A percentile compares a stretch with the other conserved stretches of the same genome.
phyloP scores from a whole-genome alignment of 805 yeast genomes.

The Teunomyces gatunensis region DNA sequence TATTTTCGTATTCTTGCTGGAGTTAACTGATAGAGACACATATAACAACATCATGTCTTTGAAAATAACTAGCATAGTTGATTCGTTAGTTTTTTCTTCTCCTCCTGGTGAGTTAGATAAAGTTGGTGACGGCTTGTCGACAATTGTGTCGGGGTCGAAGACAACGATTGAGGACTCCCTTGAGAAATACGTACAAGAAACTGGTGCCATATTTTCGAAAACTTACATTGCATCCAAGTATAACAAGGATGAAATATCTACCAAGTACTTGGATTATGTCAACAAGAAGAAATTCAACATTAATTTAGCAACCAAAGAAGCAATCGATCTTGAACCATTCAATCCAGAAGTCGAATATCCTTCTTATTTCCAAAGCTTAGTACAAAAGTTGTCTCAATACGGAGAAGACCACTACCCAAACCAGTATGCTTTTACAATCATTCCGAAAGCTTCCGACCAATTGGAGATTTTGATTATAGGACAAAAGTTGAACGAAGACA shows the following conservation, averaged over 20 bases:
- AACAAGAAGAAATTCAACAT: constrained; percentile 52
- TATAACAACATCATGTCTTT: constrained; percentile 15
- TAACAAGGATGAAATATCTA: constrained; percentile 29
- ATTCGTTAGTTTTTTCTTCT: constrained; percentile 30
- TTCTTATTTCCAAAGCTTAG: constrained; percentile 26
- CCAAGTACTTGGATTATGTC: constrained; percentile 54
- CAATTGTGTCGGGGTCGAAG: constrained; percentile 20
- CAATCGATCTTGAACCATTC: constrained; percentile 51
- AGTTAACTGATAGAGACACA: neutral
- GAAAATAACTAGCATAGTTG: constrained; percentile 24
- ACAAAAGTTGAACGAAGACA: constrained; percentile 66
- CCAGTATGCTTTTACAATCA: constrained; percentile 41
- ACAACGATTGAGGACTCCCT: constrained; percentile 26
- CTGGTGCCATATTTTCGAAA: constrained; percentile 29
- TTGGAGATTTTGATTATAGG: constrained; percentile 63
- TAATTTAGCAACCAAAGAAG: constrained; percentile 49
- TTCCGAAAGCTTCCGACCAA: constrained; percentile 29
- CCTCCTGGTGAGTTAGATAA: constrained; percentile 40
- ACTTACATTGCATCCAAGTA: constrained; percentile 30
- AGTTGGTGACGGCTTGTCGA: constrained; percentile 22
- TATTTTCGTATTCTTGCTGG: neutral
- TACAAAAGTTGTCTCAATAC: constrained; percentile 44
- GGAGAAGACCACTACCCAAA: constrained; percentile 68
- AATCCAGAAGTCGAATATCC: constrained; percentile 26
- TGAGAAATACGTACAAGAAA: constrained; percentile 26